phyloP scores from a whole-genome alignment of 2,329 filamentous ascomycete genomes.

The Aspergillus hortae region DNA sequence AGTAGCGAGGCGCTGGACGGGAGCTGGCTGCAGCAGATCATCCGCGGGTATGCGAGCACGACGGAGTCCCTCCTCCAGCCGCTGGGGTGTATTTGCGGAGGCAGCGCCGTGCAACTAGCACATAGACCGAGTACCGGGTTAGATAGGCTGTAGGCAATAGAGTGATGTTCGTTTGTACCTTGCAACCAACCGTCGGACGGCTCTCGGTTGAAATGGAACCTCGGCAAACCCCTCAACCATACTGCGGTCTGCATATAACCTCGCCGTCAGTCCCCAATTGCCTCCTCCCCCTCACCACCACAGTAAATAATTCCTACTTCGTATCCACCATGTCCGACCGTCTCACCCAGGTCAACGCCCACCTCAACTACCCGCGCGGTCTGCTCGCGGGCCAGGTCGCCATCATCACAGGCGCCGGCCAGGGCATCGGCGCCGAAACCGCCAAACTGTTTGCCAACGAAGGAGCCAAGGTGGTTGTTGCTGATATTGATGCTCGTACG shows the following conservation, averaged over 20 bases:
- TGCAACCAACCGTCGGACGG: background rate
- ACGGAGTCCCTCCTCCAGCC: conserved; percentile 27
- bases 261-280: conserved; percentile 1
- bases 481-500: conserved; percentile 74
- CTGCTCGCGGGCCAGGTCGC: conserved; percentile 76
- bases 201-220: conserved; percentile 7
- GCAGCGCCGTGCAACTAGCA: background rate
- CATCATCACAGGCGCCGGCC: conserved; percentile 82
- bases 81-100: conserved; percentile 26
- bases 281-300: background rate
- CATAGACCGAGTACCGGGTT: conserved; percentile 2
- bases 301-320: background rate
- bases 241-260: background rate
- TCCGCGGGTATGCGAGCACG: conserved; percentile 26
- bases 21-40: conserved; percentile 25
- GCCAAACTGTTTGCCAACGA: conserved; percentile 82
- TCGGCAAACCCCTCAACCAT: conserved; percentile 5
- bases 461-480: conserved; percentile 77
- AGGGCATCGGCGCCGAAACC: conserved; percentile 84
- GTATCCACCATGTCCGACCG: conserved; percentile 34
- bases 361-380: conserved; percentile 79
- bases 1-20: conserved; percentile 8
- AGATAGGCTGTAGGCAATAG: too few relatives aligned
- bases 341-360: conserved; percentile 67
- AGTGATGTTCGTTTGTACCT: background rate